Evolutionary conservation across 2,329 filamentous ascomycete genomes (phyloP).

Genomic region (Gremmenia infestans): DNA sequence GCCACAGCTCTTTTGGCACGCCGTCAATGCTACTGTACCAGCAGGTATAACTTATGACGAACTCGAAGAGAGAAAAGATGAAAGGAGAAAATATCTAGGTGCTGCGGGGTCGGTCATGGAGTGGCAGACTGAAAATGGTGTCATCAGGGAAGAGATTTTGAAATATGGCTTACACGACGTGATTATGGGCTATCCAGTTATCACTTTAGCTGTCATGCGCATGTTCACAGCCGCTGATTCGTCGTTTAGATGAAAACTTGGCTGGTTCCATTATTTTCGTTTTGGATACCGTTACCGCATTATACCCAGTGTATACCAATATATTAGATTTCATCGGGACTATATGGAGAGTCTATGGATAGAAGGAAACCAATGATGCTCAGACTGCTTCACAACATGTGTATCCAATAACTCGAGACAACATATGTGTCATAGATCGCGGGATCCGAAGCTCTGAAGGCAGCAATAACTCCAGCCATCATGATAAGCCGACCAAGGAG

Average conservation of each 20-base stretch:
- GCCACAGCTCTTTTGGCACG: constrained; percentile 57
- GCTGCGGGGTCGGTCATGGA: constrained; percentile 46
- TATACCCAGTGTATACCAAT: too few species aligned
- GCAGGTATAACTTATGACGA: constrained; percentile 38
- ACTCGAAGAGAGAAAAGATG: constrained; percentile 40
- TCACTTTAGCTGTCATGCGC: constrained; percentile 46
- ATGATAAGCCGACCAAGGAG: constrained; percentile 22
- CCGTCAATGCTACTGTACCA: constrained; percentile 43
- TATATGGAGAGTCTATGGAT: too few species aligned
- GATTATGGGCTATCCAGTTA: constrained; percentile 52
- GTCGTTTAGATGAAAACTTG: constrained; percentile 4
- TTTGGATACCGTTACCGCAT: too few species aligned
- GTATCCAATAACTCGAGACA: constrained; percentile 21
- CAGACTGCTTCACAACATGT: constrained; percentile 14
- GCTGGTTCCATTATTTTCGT: too few species aligned
- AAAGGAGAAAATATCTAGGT: constrained; percentile 37
- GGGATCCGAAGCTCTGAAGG: constrained; percentile 17
- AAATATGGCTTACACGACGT: constrained; percentile 53
- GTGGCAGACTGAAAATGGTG: constrained; percentile 41
- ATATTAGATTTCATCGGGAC: too few species aligned
- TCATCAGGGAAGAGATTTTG: constrained; percentile 49
- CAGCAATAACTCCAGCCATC: constrained; percentile 22
- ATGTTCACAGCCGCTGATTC: constrained; percentile 35
- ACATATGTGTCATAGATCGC: constrained; percentile 9
- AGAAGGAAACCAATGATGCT: too few species aligned